Evolutionary conservation across 345 rosid genomes (phyloP).

Genomic region (Acer yangbiense): DNA sequence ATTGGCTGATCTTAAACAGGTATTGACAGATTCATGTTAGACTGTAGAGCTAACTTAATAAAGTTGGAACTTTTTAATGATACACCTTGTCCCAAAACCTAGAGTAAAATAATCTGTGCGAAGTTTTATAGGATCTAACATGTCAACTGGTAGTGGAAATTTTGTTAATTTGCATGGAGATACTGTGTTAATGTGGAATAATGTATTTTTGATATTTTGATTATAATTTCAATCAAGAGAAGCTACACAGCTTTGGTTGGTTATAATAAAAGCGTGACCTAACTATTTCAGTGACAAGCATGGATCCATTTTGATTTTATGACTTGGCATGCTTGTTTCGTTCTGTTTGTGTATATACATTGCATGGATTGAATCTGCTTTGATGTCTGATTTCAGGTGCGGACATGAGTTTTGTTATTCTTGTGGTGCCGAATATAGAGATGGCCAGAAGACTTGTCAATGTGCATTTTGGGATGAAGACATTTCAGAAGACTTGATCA

Average conservation of each 20-base stretch:
- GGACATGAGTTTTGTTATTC: constrained; percentile 95
- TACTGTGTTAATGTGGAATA: not conserved
- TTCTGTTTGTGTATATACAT: not conserved
- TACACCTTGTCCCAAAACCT: not conserved
- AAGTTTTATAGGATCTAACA: not conserved
- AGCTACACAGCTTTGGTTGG: not conserved
- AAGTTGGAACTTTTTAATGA: not conserved
- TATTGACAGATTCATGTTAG: not conserved
- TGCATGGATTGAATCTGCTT: constrained; percentile 15
- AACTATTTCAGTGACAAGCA: not conserved
- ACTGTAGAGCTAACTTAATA: not conserved
- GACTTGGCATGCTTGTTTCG: not conserved
- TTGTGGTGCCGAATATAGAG: constrained; percentile 86
- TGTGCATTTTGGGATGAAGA: constrained; percentile 94
- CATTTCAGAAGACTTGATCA: constrained; percentile 55
- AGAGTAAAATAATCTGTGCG: not conserved
- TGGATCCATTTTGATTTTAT: not conserved
- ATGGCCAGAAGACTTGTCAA: constrained; percentile 76
- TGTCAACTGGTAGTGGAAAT: not conserved
- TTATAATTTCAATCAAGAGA: not conserved
- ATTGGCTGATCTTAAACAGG: not conserved
- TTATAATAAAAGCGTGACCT: no score
- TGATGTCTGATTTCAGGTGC: constrained; percentile 52
- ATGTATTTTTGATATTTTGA: not conserved
- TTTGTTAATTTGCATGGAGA: not conserved